Base-by-base conservation (phyloP, 495 filamentous ascomycete genomes). In the Penicillium salamii region DNA sequence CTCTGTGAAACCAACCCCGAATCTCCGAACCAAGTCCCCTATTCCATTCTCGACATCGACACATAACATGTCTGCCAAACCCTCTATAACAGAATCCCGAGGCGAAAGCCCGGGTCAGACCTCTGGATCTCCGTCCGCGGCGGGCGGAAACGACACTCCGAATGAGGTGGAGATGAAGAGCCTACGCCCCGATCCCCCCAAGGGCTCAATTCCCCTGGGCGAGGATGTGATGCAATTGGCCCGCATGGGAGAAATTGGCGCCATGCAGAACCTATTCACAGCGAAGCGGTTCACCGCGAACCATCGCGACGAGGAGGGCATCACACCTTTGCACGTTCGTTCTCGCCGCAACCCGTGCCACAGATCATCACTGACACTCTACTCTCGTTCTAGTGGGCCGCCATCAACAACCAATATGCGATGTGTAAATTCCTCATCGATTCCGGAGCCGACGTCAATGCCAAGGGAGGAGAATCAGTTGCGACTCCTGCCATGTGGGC, bases 371-470 rank as follows among this genome's bases (percentile, higher is more conserved):
- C 33, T 49, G 41, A 43, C 29, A 18, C 19, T n/a, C 18, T 28
- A 46, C 18, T 49, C 33, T 21, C 70, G 46, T 52, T 36, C 18
- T 68, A 98, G 92, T 98, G 93, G 93, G 93, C 93, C 13, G 90
- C 93, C n/a, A 97, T 97, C 69, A 97, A 97, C 71, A 96, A 96
- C 65, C 92, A 95, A 66, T 95, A 90, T 70, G 87, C 89, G 47
- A 86, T 96, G 75, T 96, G 92, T 79, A 91, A 93, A 67, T 95
- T 93, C 65, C 83, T 98, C 12, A 79, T 98, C 53, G 87, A 96
- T 50, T 77, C 78, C 45, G 93, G 93, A 54, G 93, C 91, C 62
- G 85, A 91, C 61, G 87, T 97, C 57, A 96, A 98, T 66, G 87
- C 86, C 49, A 92, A 92, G 70, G 93, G 93, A 57, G 93, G 93